These are phyloP conservation scores for Gamarada debralockiae DNA, from an alignment of 495 filamentous ascomycete genomes.

Conservation along the genomic window DNA sequence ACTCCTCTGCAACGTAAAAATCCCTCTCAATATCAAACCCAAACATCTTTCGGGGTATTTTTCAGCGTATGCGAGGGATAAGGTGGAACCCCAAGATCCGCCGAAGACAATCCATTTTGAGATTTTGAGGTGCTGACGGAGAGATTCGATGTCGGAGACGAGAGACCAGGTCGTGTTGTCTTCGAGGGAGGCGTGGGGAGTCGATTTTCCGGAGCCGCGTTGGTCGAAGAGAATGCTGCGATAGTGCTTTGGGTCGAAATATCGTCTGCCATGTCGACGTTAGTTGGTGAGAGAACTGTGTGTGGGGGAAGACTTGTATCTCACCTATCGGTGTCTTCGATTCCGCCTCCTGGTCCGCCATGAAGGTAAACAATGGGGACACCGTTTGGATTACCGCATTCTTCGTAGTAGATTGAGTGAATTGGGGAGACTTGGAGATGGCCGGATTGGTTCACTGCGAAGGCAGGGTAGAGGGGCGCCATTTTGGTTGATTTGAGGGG, in stretches of 20 bases:
- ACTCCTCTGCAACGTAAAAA: conserved; percentile 32
- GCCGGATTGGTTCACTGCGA: conserved; percentile 23
- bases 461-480: conserved; percentile 18
- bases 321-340: conserved; percentile 30
- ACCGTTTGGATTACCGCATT: conserved; percentile 37
- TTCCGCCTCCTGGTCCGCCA: conserved; percentile 40
- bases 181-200: conserved; percentile 32
- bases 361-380: conserved; percentile 40
- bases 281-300: background rate
- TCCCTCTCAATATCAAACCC: conserved; percentile 35
- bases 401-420: conserved; percentile 39
- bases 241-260: conserved; percentile 42
- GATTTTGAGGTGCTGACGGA: conserved; percentile 37
- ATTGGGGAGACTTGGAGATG: conserved; percentile 32
- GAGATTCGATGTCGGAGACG: conserved; percentile 39
- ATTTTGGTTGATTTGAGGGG: conserved; percentile 7
- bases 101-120: conserved; percentile 46
- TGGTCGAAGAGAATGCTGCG: conserved; percentile 43
- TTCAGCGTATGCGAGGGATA: conserved; percentile 39
- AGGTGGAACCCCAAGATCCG: conserved; percentile 44
- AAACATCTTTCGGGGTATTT: conserved; percentile 33
- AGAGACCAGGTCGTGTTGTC: conserved; percentile 42
- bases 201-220: conserved; percentile 41
- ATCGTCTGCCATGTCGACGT: conserved; percentile 20
- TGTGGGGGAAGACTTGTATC: background rate